Conservation (phyloP, 2,329 filamentous ascomycete genomes). For the Colletotrichum destructivum region DNA sequence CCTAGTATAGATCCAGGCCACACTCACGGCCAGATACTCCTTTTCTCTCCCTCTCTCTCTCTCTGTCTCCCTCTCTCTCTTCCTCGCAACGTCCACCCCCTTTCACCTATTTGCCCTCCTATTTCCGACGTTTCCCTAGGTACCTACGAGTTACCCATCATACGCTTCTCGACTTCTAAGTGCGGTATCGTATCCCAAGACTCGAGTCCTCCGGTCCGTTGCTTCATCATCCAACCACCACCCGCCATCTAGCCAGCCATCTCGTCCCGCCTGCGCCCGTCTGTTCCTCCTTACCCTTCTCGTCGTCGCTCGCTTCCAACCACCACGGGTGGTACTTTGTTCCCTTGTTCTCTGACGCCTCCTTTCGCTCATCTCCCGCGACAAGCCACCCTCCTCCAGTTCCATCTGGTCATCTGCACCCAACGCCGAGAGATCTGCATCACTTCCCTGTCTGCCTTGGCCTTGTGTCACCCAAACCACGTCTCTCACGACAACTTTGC, state of each 20-base stretch:
- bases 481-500: not conserved
- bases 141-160: too few relatives aligned
- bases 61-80: not conserved
- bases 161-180: not conserved
- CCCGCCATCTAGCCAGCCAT: slow-evolving; percentile 27
- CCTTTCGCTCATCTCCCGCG: slow-evolving; percentile 3
- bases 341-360: slow-evolving; percentile 4
- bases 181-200: not conserved
- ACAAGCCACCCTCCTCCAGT: slow-evolving; percentile 11
- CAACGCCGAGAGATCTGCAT: slow-evolving; percentile 28
- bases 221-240: slow-evolving; percentile 32
- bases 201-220: slow-evolving; percentile 27
- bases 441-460: slow-evolving; percentile 21
- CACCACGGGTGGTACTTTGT: slow-evolving; percentile 14
- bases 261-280: slow-evolving; percentile 23
- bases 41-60: not conserved
- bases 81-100: not conserved
- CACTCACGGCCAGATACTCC: not conserved
- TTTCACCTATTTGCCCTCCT: not conserved
- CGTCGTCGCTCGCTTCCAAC: slow-evolving; percentile 10
- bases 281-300: slow-evolving; percentile 37
- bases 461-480: slow-evolving; percentile 9
- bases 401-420: slow-evolving; percentile 35
- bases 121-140: not conserved
- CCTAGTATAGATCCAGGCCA: not conserved